Base-by-base conservation (phyloP, 2,329 filamentous ascomycete species). In the Curvularia spicifera region DNA sequence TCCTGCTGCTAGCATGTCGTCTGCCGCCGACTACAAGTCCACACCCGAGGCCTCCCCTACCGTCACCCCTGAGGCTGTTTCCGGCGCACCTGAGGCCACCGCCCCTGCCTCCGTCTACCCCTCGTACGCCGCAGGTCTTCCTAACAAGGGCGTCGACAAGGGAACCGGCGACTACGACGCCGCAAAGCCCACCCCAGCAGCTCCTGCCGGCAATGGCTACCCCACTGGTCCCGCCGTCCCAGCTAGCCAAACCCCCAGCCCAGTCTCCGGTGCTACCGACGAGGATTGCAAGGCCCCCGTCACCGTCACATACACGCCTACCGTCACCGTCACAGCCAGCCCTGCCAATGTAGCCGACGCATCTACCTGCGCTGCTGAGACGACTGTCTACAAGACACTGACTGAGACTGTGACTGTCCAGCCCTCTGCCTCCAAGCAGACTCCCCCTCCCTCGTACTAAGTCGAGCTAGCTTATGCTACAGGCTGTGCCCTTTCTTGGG, bases 271-370 rank as follows among this genome's bases (percentile, higher is more conserved):
- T 31, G 53, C n/a, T 15, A 56, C 51, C 1, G 51, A 60, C n/a
- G 62, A 55, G 6, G 60, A 57, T 24, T 71, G 71, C 66, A 63
- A 64, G 43, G 55, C 61, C 1, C 66, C 68, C 4, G 59, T 69
- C 15, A 66, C 64, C 22, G 59, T 74, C 5, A 73, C 71, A 4
- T 57, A 71, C 53, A 73, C 71, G 1, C 69, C 69, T 12, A 73
- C 71, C 20, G 53, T 71, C 51, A 66, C 65, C 33, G 63, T 71
- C 8, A 71, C 69, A 40, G 64, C 63, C 26, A 62, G 56, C 24
- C 44, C 66, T 40, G 65, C 64, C n/a, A 60, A 40, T 10, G 53
- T 37, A 37, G 56, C 60, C 6, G 53, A 55, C 26, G 55, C 53
- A 1, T 60, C 65, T 1, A 59, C 54, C 13, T 71, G 65, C 48